Evolutionary conservation across 202 grass and related monocot genomes (phyloP), one percentile per base, ranked within the genome.

Genomic region (Tripidium arundinaceum): DNA sequence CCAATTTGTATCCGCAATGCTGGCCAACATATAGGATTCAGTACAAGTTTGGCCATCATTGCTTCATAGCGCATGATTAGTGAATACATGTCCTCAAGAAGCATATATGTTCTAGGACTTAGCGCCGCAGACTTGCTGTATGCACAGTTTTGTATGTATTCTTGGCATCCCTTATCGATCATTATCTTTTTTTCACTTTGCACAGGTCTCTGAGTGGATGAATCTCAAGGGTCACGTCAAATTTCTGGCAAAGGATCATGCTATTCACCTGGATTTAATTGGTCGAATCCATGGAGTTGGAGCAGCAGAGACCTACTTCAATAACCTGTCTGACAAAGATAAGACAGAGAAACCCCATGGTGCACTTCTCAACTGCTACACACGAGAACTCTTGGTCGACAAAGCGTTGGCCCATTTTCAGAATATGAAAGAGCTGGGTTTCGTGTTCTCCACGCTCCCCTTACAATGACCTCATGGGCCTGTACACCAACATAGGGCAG

Each of bases 171-270:
- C 14, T 79, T 25, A 62, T 33, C 31, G 31, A 33, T 33, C 8
- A 31, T 50, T 68, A 14, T 22, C 31, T 13, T 45, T 37, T 45
- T 7, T 31, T 33, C 39, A 69, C 36, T 76, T 74, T 72, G 31
- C 14, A 55, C 75, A 97, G 94, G 90, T 97, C 71, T 97, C 87
- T 37, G 91, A 97, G 50, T 92, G 94, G 94, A 90, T 94, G 91
- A 88, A 87, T 72, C 81, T 39, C 15, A 83, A 84, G 79, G 75
- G 83, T 3, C 89, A 92, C 16, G 49, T 92, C 68, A 80, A 77
- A 28, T 97, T 94, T 77, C 54, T 62, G 74, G 74, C 87, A 42
- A 90, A 78, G 38, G 89, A 97, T 78, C 81, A 90, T 81, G 94
- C 91, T 92, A 68, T 97, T 68, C 94, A 94, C 69, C 75, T 94